phyloP scores from a whole-genome alignment of 2,329 filamentous ascomycete genomes.

The Hypoxylon sp. region DNA sequence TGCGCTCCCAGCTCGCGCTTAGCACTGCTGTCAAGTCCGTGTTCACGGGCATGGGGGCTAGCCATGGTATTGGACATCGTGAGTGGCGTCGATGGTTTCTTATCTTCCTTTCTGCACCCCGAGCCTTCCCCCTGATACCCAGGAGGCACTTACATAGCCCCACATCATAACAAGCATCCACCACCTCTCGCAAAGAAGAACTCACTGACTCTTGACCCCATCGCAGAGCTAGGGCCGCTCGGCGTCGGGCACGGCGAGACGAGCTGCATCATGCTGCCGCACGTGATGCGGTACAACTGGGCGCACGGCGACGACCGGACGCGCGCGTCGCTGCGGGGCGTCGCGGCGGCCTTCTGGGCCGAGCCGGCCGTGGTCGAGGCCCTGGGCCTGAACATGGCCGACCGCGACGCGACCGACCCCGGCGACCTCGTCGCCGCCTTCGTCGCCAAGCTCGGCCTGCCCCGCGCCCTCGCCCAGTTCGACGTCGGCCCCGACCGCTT shows the following conservation, averaged over 20 bases:
- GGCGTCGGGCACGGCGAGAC: conserved; percentile 38
- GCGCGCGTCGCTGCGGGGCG: conserved; percentile 9
- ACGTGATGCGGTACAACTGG: conserved; percentile 35
- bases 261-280: conserved; percentile 34
- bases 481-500: conserved; percentile 33
- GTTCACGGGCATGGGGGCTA: conserved; percentile 27
- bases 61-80: conserved; percentile 38
- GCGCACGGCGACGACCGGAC: conserved; percentile 19
- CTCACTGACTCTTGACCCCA: too few species aligned
- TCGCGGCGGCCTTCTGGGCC: conserved; percentile 25
- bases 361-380: conserved; percentile 23
- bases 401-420: conserved; percentile 21
- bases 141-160: too few species aligned
- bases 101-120: too few species aligned
- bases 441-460: conserved; percentile 29
- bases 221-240: conserved; percentile 35
- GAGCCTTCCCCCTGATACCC: too few species aligned
- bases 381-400: conserved; percentile 16
- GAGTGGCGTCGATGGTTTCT: too few species aligned
- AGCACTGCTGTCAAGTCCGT: conserved; percentile 3
- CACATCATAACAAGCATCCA: too few species aligned
- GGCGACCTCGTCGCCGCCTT: conserved; percentile 31
- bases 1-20: conserved; percentile 27
- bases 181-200: too few species aligned
- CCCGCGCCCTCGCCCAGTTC: conserved; percentile 29